Conservation (phyloP, 2,329 filamentous ascomycete genomes). For the Sclerotiophoma versabilis region DNA sequence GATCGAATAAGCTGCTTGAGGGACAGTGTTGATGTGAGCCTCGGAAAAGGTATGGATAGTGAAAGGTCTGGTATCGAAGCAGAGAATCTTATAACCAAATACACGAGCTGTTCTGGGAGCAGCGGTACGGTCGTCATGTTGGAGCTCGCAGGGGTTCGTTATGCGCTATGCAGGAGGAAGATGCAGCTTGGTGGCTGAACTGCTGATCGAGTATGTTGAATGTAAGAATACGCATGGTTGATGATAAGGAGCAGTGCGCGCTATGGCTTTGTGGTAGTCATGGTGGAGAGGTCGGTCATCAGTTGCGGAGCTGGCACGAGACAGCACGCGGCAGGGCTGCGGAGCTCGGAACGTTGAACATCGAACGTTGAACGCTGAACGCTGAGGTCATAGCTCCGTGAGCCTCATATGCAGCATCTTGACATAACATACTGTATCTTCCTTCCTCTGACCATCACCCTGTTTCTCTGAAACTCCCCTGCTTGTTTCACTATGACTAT, state of each 20-base stretch:
- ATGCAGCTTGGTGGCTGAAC: slow-evolving; percentile 10
- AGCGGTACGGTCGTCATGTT: slow-evolving; percentile 37
- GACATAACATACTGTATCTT: neutral
- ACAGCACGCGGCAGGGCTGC: slow-evolving; percentile 22
- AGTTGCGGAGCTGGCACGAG: slow-evolving; percentile 7
- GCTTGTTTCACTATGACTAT: slow-evolving; percentile 61
- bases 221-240: slow-evolving; percentile 10
- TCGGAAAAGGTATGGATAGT: slow-evolving; percentile 74
- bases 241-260: slow-evolving; percentile 1
- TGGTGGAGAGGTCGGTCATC: slow-evolving; percentile 14
- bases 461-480: neutral
- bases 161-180: slow-evolving; percentile 3
- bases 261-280: slow-evolving; percentile 16
- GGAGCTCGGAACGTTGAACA: slow-evolving; percentile 27
- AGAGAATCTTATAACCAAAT: slow-evolving; percentile 90
- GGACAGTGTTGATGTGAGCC: slow-evolving; percentile 73
- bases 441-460: no score
- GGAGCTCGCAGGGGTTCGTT: slow-evolving; percentile 12
- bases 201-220: slow-evolving; percentile 9
- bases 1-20: slow-evolving; percentile 84
- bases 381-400: slow-evolving; percentile 31
- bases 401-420: slow-evolving; percentile 3
- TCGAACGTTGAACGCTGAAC: no score
- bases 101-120: slow-evolving; percentile 59
- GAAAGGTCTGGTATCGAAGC: slow-evolving; percentile 82